phyloP scores from a whole-genome alignment of 371 early-diverging fungal species.

The Neoconidiobolus thromboides region DNA sequence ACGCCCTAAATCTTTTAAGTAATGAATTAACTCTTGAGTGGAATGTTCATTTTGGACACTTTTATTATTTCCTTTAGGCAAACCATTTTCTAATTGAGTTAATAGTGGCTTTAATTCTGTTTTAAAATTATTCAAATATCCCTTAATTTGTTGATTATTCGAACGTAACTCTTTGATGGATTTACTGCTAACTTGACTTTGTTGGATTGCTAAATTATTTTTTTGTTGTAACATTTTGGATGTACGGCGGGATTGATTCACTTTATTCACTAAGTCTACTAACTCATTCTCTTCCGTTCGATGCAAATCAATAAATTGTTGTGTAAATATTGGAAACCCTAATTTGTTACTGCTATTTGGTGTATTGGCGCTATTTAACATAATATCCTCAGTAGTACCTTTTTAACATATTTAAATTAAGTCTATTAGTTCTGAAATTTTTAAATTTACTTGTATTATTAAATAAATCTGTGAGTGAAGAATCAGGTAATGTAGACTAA shows the following conservation, averaged over 20 bases:
- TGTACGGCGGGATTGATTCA: not conserved
- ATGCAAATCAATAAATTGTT: slow-evolving; percentile 4
- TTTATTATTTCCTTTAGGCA: not conserved
- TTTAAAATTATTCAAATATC: not conserved
- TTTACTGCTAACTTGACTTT: not conserved
- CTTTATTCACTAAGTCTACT: not conserved
- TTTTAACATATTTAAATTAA: too few species aligned
- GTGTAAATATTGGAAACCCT: not conserved
- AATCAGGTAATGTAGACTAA: too few species aligned
- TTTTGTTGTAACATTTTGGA: not conserved
- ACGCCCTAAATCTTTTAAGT: slow-evolving; percentile 5
- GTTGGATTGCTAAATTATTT: not conserved
- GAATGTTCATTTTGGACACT: not conserved
- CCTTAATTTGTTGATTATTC: slow-evolving; percentile 1
- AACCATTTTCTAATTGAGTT: not conserved
- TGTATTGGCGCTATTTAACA: too few species aligned
- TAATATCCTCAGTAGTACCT: too few species aligned
- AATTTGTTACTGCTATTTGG: too few species aligned
- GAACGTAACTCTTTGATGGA: not conserved
- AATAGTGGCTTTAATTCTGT: slow-evolving; percentile 2
- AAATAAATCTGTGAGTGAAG: too few species aligned
- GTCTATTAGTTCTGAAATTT: too few species aligned
- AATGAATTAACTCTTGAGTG: not conserved
- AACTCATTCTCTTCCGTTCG: slow-evolving; percentile 1
- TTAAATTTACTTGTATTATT: too few species aligned